A percentile compares a stretch with the other conserved stretches of the same genome.
These are phyloP conservation scores for Tricholoma flavovirens DNA, from an alignment of 768 basidiomycete species.

Conservation along the genomic window DNA sequence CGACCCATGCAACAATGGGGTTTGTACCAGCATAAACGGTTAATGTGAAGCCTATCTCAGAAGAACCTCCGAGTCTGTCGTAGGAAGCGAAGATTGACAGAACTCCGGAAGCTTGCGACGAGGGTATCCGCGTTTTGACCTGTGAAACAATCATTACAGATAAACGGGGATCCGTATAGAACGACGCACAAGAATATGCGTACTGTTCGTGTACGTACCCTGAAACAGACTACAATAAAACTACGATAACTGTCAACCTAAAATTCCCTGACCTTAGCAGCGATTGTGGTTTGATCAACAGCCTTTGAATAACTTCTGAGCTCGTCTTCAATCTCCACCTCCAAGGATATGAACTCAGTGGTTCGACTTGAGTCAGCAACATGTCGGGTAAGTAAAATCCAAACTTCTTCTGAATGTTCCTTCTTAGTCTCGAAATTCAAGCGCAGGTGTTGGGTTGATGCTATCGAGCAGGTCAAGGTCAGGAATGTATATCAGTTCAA, in stretches of 20 bases:
- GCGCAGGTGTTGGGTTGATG: conserved; percentile 30
- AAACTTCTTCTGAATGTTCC: conserved; percentile 48
- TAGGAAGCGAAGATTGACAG: conserved; percentile 61
- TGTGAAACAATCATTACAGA: conserved; percentile 12
- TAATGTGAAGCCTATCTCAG: conserved; percentile 64
- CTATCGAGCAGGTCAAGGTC: conserved; percentile 17
- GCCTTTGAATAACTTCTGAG: conserved; percentile 18
- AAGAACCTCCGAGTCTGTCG: conserved; percentile 58
- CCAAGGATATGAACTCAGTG: conserved; percentile 66
- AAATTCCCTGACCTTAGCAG: conserved; percentile 30
- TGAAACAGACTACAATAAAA: conserved; percentile 10
- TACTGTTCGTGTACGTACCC: conserved; percentile 50
- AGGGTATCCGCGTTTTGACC: conserved; percentile 32
- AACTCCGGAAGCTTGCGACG: conserved; percentile 29
- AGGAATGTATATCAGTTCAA: background rate
- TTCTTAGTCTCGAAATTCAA: conserved; percentile 26
- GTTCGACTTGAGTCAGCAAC: conserved; percentile 50
- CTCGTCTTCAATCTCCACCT: conserved; percentile 43
- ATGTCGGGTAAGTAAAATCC: conserved; percentile 81
- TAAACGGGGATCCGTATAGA: background rate
- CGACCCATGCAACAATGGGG: conserved; percentile 41
- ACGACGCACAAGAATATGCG: conserved; percentile 38
- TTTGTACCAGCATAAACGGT: conserved; percentile 44
- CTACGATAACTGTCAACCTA: background rate
- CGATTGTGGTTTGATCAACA: conserved; percentile 26